These are phyloP conservation scores for Paraphaeosphaeria minitans DNA, from an alignment of 2,329 filamentous ascomycete species.

Conservation along the genomic window DNA sequence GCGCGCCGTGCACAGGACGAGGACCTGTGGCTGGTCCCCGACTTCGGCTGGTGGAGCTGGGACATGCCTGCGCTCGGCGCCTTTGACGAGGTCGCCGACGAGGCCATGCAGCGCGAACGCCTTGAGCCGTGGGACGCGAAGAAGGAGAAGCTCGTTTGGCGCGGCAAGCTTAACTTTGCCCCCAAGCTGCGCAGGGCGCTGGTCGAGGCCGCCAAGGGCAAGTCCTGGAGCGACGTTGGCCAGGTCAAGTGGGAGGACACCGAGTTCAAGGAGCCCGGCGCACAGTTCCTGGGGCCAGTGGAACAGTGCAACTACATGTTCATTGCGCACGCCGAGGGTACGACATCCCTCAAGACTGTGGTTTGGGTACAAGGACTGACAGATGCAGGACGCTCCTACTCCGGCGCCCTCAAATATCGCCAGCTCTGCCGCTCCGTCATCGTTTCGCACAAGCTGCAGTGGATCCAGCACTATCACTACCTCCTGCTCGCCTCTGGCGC, in stretches of 20 bases:
- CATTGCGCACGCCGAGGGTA: constrained; percentile 59
- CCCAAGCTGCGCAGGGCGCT: constrained; percentile 38
- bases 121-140: constrained; percentile 40
- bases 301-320: constrained; percentile 63
- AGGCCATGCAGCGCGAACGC: constrained; percentile 33
- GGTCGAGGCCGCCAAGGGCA: constrained; percentile 35
- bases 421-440: constrained; percentile 54
- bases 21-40: constrained; percentile 43
- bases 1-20: constrained; percentile 38
- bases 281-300: constrained; percentile 54
- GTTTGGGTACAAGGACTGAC: constrained; percentile 18
- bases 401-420: constrained; percentile 59
- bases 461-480: constrained; percentile 44
- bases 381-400: constrained; percentile 50
- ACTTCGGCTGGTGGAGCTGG: constrained; percentile 45
- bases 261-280: constrained; percentile 31
- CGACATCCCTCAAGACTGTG: constrained; percentile 25
- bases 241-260: constrained; percentile 36
- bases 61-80: constrained; percentile 40
- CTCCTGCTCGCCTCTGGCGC: constrained; percentile 35
- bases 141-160: constrained; percentile 41
- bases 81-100: constrained; percentile 33
- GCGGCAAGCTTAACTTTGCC: constrained; percentile 39
- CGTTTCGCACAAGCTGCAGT: constrained; percentile 42
- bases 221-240: constrained; percentile 41